These are phyloP conservation scores for Eruca vesicaria DNA, from an alignment of 441 rosid genomes.

Conservation along the genomic window DNA sequence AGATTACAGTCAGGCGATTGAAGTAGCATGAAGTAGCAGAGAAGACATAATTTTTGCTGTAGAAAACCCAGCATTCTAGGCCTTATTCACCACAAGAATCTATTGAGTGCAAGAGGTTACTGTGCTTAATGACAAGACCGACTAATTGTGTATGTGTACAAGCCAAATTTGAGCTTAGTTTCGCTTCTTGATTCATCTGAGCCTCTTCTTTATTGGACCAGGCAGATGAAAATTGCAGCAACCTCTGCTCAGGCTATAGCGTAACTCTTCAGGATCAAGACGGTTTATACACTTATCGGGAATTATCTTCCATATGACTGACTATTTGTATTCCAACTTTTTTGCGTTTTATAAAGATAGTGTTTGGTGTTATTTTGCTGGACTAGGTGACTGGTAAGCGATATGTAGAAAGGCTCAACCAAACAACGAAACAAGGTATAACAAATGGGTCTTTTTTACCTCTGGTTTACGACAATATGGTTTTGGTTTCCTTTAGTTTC, in stretches of 20 bases:
- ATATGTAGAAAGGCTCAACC: conserved; percentile 49
- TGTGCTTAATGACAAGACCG: conserved; percentile 97
- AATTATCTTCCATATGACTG: not conserved
- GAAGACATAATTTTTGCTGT: conserved; percentile 80
- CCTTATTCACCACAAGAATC: conserved; percentile 86
- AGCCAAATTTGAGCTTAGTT: conserved; percentile 85
- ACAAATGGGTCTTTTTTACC: too few species aligned
- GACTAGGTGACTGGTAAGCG: conserved; percentile 58
- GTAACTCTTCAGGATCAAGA: conserved; percentile 44
- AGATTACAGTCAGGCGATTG: too few species aligned
- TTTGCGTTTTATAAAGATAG: conserved; percentile 44
- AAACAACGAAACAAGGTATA: conserved; percentile 40
- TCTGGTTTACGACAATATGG: not conserved
- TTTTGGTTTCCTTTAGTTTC: not conserved
- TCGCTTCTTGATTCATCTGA: conserved; percentile 91
- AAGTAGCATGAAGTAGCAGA: conserved; percentile 95
- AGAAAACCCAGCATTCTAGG: conserved; percentile 91
- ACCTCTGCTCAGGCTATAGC: conserved; percentile 90
- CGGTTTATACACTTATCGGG: too few species aligned
- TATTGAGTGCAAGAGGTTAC: conserved; percentile 86
- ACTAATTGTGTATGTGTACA: conserved; percentile 70
- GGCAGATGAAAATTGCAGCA: conserved; percentile 73
- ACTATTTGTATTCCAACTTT: conserved; percentile 15
- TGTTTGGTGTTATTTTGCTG: conserved; percentile 49
- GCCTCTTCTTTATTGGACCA: conserved; percentile 76